These are phyloP conservation scores for Mytilinidion resinicola DNA, from an alignment of 495 filamentous ascomycete genomes.

Conservation along the genomic window DNA sequence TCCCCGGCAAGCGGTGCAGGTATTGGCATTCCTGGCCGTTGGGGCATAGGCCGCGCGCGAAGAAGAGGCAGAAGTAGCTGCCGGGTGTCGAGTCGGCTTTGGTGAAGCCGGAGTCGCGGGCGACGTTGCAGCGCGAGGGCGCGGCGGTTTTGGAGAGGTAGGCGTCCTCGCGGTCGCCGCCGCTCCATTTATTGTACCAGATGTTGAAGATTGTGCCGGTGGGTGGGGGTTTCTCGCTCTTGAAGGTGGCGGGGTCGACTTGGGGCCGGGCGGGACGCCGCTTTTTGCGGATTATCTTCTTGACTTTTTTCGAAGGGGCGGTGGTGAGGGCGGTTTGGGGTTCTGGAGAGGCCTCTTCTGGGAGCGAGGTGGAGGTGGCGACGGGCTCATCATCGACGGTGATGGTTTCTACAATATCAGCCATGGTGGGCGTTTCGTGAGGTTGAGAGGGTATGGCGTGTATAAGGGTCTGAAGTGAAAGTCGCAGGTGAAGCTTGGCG, in stretches of 20 bases:
- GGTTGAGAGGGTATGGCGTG: too few species aligned
- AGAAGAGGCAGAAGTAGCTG: conserved; percentile 88
- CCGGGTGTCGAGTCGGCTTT: conserved; percentile 73
- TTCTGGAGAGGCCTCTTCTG: background rate
- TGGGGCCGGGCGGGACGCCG: conserved; percentile 65
- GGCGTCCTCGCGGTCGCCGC: conserved; percentile 89
- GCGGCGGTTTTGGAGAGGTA: conserved; percentile 73
- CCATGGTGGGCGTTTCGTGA: too few species aligned
- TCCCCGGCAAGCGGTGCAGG: conserved; percentile 74
- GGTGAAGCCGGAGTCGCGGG: conserved; percentile 80
- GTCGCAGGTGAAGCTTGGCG: too few species aligned
- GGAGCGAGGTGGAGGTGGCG: background rate
- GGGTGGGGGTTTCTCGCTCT: conserved; percentile 74
- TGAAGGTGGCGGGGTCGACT: conserved; percentile 76
- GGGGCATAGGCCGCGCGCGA: conserved; percentile 75
- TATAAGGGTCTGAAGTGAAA: too few species aligned
- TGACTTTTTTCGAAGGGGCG: conserved; percentile 55
- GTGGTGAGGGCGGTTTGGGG: conserved; percentile 5
- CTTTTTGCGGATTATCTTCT: conserved; percentile 57
- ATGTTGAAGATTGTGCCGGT: conserved; percentile 75
- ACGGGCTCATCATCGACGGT: too few species aligned
- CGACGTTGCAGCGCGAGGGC: conserved; percentile 71
- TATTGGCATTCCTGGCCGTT: conserved; percentile 91
- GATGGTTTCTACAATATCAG: too few species aligned
- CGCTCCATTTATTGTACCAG: conserved; percentile 94